Percentiles rank a stretch among this genome's conserved stretches.
These are phyloP conservation scores for Paramecium sonneborni DNA, from an alignment of 73 alveolate species.

Conservation along the genomic window DNA sequence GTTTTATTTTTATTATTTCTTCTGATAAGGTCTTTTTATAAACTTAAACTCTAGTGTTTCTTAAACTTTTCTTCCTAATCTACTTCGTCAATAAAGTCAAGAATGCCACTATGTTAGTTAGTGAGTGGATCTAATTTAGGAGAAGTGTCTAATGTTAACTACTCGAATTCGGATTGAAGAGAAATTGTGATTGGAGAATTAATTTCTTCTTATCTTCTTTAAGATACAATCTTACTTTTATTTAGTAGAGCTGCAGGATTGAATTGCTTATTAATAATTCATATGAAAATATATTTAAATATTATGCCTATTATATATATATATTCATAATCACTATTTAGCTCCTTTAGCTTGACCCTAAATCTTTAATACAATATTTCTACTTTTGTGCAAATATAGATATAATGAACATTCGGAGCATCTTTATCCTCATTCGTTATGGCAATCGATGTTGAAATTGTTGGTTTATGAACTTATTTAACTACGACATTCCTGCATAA, in stretches of 20 bases:
- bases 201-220: constrained; percentile 1
- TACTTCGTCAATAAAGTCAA: constrained; percentile 1
- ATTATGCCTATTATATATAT: neutral
- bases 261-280: neutral
- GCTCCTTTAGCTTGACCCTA: constrained; percentile 37
- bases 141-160: constrained; percentile 46
- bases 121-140: neutral
- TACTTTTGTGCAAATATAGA: constrained; percentile 83
- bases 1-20: constrained; percentile 18
- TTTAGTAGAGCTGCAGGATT: neutral
- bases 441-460: constrained; percentile 82
- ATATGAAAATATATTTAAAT: neutral
- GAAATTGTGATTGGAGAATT: neutral
- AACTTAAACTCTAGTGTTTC: constrained; percentile 16
- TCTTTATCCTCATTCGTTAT: constrained; percentile 93
- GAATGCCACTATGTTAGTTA: neutral
- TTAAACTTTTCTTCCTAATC: neutral
- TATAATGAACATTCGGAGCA: constrained; percentile 93
- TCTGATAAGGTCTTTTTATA: neutral
- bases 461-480: constrained; percentile 93
- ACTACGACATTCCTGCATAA: constrained; percentile 70
- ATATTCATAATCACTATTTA: neutral
- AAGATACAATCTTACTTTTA: neutral
- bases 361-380: no score
- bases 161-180: constrained; percentile 6